Evolutionary conservation across 805 yeast genomes (phyloP).

Genomic region (Wickerhamiella occidentalis): DNA sequence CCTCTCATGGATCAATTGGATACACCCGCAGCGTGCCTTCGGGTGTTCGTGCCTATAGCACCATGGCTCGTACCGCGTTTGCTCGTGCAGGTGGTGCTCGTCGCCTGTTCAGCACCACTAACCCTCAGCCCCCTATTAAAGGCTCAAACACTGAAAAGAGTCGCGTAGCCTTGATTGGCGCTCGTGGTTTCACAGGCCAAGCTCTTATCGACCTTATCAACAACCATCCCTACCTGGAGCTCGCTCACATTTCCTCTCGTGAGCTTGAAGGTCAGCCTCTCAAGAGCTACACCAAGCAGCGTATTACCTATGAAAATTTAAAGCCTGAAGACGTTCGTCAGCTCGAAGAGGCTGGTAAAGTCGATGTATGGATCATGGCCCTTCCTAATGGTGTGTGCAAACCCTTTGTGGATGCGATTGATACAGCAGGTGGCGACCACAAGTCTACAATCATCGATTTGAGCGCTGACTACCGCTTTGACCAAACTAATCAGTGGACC

Average conservation of each 20-base stretch:
- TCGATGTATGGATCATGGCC: slow-evolving; percentile 99
- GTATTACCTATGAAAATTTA: slow-evolving; percentile 71
- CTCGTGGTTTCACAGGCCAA: slow-evolving; percentile 96
- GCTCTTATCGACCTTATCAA: slow-evolving; percentile 79
- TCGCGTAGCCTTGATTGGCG: slow-evolving; percentile 89
- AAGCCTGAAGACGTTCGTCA: slow-evolving; percentile 74
- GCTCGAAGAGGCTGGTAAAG: slow-evolving; percentile 61
- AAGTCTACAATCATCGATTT: slow-evolving; percentile 77
- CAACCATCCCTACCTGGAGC: slow-evolving; percentile 73
- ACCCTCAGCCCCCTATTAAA: slow-evolving; percentile 62
- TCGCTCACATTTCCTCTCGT: slow-evolving; percentile 91
- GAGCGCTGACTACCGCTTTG: slow-evolving; percentile 94
- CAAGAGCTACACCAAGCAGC: slow-evolving; percentile 73
- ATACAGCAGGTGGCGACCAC: slow-evolving; percentile 36
- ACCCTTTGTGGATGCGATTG: slow-evolving; percentile 37
- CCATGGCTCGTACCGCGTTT: slow-evolving; percentile 12
- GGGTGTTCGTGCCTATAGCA: slow-evolving; percentile 22
- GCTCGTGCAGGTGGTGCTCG: slow-evolving; percentile 8
- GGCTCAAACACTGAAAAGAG: slow-evolving; percentile 53
- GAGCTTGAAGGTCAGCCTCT: slow-evolving; percentile 81
- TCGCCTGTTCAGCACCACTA: slow-evolving; percentile 27
- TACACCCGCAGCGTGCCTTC: slow-evolving; percentile 14
- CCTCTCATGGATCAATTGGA: slow-evolving; percentile 14
- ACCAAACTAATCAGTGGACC: slow-evolving; percentile 73
- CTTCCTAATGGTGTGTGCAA: slow-evolving; percentile 91